phyloP scores from a whole-genome alignment of 148 eudicot genomes.

The Spergularia bocconei region DNA sequence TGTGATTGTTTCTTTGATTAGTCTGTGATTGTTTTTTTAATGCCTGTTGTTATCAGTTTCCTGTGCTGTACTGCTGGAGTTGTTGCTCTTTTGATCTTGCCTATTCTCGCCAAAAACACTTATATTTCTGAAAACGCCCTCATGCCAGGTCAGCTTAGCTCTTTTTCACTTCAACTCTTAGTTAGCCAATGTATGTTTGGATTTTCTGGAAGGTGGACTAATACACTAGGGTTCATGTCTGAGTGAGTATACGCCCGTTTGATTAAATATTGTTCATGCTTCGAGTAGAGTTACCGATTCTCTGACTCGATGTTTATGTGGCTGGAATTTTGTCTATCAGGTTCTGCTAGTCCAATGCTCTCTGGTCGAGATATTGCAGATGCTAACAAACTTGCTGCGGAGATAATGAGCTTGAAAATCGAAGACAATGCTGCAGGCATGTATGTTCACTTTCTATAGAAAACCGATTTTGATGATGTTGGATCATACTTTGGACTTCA shows the following conservation, averaged over 20 bases:
- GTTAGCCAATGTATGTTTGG: not conserved
- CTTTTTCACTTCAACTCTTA: too few relatives aligned
- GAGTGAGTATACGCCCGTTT: too few relatives aligned
- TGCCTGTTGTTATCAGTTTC: slow-evolving; percentile 39
- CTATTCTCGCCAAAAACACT: slow-evolving; percentile 82
- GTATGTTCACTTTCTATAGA: slow-evolving; percentile 49
- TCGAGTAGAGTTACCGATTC: not conserved
- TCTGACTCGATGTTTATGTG: not conserved
- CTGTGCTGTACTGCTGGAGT: slow-evolving; percentile 70
- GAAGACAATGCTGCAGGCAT: slow-evolving; percentile 46
- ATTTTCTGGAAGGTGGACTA: not conserved
- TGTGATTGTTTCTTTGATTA: not conserved
- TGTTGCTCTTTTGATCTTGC: slow-evolving; percentile 72
- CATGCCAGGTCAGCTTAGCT: slow-evolving; percentile 71
- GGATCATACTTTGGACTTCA: not conserved
- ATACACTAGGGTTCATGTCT: not conserved
- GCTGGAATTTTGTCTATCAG: slow-evolving; percentile 16
- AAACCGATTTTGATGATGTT: not conserved
- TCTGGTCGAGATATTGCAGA: slow-evolving; percentile 60
- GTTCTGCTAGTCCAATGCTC: slow-evolving; percentile 90
- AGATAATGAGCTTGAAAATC: slow-evolving; percentile 41
- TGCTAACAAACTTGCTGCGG: slow-evolving; percentile 58
- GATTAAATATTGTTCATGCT: too few relatives aligned
- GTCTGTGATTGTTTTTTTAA: not conserved
- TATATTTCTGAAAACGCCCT: slow-evolving; percentile 92